Conservation (phyloP, 768 basidiomycete species). For the Suillus alpinus region DNA sequence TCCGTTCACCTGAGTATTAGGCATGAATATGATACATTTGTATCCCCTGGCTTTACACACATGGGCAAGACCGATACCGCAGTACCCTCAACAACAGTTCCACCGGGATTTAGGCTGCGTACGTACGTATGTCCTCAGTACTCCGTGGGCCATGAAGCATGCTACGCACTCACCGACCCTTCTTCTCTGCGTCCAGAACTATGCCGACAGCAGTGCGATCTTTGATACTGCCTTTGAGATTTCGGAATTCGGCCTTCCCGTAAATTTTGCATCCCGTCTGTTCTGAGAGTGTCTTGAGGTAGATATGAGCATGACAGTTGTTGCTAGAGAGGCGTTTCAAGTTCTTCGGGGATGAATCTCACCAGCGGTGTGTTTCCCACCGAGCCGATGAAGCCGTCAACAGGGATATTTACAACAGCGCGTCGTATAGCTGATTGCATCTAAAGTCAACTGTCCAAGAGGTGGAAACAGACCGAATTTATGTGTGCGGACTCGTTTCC, state of each 20-base stretch:
- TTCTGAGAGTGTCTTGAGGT: slow-evolving; percentile 78
- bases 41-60: no score
- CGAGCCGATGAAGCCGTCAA: slow-evolving; percentile 81
- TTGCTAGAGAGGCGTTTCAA: slow-evolving; percentile 2
- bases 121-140: neutral
- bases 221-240: slow-evolving; percentile 96
- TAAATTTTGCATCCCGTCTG: slow-evolving; percentile 80
- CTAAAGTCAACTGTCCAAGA: no score
- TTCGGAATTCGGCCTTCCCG: slow-evolving; percentile 96
- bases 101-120: slow-evolving; percentile 66
- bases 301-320: slow-evolving; percentile 51
- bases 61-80: slow-evolving; percentile 94
- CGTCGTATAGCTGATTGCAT: slow-evolving; percentile 32
- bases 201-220: slow-evolving; percentile 96
- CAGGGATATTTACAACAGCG: slow-evolving; percentile 35
- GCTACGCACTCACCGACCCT: slow-evolving; percentile 59
- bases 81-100: no score
- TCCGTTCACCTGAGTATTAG: slow-evolving; percentile 71
- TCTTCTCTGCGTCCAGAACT: slow-evolving; percentile 80
- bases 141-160: neutral
- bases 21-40: slow-evolving; percentile 99
- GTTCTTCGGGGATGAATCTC: slow-evolving; percentile 21
- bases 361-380: slow-evolving; percentile 94
- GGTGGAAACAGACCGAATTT: no score
- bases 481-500: no score